phyloP scores from a whole-genome alignment of 352 stramenopile species.

The Blastocystis hominis region DNA sequence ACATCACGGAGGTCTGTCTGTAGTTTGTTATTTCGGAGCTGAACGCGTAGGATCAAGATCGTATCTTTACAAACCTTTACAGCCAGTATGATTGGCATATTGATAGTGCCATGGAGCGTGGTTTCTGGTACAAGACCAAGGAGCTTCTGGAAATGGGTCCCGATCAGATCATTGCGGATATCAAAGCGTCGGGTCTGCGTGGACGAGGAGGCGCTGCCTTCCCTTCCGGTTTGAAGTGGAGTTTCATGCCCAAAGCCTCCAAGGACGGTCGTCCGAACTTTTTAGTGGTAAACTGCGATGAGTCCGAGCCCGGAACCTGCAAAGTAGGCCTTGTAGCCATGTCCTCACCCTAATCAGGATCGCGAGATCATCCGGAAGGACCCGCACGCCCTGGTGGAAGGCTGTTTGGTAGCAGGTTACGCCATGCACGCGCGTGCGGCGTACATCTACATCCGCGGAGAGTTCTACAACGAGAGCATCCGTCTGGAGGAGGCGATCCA shows the following conservation, averaged over 20 bases:
- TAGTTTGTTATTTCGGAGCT: neutral
- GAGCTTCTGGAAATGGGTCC: constrained; percentile 94
- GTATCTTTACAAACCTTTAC: constrained; percentile 99
- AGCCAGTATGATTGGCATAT: constrained; percentile 75
- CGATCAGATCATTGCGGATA: constrained; percentile 98
- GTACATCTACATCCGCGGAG: constrained; percentile 99
- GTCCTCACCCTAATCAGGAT: constrained; percentile 71
- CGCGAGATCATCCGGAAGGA: constrained; percentile 99
- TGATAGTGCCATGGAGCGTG: constrained; percentile 76
- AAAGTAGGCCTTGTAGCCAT: constrained; percentile 71
- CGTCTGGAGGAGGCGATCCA: constrained; percentile 95
- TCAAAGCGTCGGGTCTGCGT: constrained; percentile 93
- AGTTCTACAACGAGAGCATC: constrained; percentile 99
- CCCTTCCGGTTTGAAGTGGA: constrained; percentile 97
- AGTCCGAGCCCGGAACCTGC: constrained; percentile 95
- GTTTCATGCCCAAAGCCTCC: constrained; percentile 95
- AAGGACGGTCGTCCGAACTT: constrained; percentile 92
- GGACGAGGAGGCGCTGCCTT: constrained; percentile 93
- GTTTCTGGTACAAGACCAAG: constrained; percentile 90
- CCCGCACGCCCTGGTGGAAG: constrained; percentile 96
- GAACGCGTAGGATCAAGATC: constrained; percentile 81
- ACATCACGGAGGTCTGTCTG: neutral
- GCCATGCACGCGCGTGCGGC: constrained; percentile 92
- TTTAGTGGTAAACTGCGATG: constrained; percentile 98
- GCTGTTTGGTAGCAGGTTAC: constrained; percentile 89